Evolutionary conservation across 2,329 filamentous ascomycete species (phyloP).

Genomic region (Acrocalymma vagum): DNA sequence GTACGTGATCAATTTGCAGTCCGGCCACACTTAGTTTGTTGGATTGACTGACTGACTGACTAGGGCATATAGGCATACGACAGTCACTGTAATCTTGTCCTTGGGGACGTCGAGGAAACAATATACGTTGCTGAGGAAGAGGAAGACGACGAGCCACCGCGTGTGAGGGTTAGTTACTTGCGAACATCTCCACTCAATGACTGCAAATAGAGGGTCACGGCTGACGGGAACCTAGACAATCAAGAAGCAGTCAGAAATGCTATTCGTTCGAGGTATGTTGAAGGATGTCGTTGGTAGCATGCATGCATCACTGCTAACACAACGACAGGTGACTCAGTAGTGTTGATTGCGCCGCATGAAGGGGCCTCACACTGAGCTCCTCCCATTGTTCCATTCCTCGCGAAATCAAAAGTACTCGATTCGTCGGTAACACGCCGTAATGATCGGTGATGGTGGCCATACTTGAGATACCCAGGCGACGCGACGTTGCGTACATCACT

Average conservation of each 20-base stretch:
- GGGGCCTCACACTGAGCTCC: slow-evolving; percentile 35
- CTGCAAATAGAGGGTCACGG: not conserved
- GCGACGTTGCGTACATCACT: too few species aligned
- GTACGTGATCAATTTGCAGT: slow-evolving; percentile 58
- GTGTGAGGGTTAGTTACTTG: slow-evolving; percentile 28
- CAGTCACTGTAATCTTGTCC: slow-evolving; percentile 95
- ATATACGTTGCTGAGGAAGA: slow-evolving; percentile 93
- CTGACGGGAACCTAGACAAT: slow-evolving; percentile 69
- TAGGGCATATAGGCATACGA: slow-evolving; percentile 81
- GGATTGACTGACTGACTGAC: slow-evolving; percentile 16
- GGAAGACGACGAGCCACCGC: slow-evolving; percentile 73
- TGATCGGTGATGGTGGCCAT: slow-evolving; percentile 4
- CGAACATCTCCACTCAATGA: not conserved
- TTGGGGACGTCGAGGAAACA: slow-evolving; percentile 97
- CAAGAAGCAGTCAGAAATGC: slow-evolving; percentile 97
- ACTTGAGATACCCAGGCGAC: slow-evolving; percentile 32
- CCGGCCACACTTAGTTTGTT: not conserved
- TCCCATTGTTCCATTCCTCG: slow-evolving; percentile 7
- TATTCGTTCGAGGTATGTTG: slow-evolving; percentile 91
- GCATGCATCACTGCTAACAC: slow-evolving; percentile 1
- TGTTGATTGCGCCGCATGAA: slow-evolving; percentile 55
- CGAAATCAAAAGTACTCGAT: slow-evolving; percentile 12
- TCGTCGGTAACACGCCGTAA: slow-evolving; percentile 2
- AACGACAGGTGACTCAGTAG: slow-evolving; percentile 58
- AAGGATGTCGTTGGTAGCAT: not conserved